Evolutionary conservation across 2,329 filamentous ascomycete species (phyloP).

Genomic region (Aspergillus proliferans): DNA sequence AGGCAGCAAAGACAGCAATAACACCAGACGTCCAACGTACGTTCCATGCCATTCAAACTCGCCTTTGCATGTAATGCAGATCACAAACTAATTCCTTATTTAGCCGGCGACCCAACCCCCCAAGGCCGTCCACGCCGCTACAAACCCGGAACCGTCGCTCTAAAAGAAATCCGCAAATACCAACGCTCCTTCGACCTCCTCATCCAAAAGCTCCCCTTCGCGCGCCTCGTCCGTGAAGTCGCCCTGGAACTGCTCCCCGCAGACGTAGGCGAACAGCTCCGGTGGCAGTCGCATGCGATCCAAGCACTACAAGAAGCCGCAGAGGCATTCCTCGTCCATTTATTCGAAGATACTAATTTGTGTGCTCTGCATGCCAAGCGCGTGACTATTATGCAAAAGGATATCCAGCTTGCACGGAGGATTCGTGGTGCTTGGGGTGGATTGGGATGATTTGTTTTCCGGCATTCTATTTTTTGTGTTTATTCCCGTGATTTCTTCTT

Average conservation of each 20-base stretch:
- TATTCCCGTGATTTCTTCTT: conserved; percentile 3
- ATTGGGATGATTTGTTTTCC: conserved; percentile 42
- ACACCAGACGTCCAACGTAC: conserved; percentile 35
- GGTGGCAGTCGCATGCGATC: conserved; percentile 96
- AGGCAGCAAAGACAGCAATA: neutral
- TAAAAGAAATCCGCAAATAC: conserved; percentile 86
- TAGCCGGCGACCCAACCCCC: conserved; percentile 69
- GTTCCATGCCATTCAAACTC: conserved; percentile 4
- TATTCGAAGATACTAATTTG: conserved; percentile 95
- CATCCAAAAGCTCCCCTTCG: conserved; percentile 54
- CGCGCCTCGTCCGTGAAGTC: conserved; percentile 46
- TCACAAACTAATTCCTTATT: conserved; percentile 4
- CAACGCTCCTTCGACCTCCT: conserved; percentile 86
- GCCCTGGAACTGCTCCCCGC: conserved; percentile 54
- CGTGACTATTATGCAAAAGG: conserved; percentile 96
- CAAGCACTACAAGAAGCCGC: conserved; percentile 88
- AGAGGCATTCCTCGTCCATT: conserved; percentile 91
- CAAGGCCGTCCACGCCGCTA: conserved; percentile 58
- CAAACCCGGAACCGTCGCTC: conserved; percentile 72
- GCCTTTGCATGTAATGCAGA: conserved; percentile 1
- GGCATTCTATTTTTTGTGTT: neutral
- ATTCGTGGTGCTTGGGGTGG: conserved; percentile 75
- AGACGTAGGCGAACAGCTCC: conserved; percentile 59
- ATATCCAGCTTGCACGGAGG: conserved; percentile 83
- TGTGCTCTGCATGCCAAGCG: conserved; percentile 96